Evolutionary conservation across 768 basidiomycete species (phyloP).

Genomic region (Cystofilobasidium bisporidii): DNA sequence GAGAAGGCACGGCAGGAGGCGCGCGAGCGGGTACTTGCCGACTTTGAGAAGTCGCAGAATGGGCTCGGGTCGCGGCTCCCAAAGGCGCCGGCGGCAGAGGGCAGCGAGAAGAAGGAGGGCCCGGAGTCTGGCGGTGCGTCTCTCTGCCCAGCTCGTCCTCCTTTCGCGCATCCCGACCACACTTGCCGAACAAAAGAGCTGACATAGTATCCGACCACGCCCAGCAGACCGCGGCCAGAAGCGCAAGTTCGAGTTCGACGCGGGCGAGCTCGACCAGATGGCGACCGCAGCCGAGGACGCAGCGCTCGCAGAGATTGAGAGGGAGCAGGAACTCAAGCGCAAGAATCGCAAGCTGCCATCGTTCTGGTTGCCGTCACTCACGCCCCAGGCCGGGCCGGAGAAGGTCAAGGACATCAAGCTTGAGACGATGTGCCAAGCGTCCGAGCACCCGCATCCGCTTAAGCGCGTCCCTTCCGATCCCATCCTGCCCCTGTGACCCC

Average conservation of each 20-base stretch:
- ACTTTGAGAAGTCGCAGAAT: slow-evolving; percentile 81
- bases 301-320: slow-evolving; percentile 69
- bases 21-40: slow-evolving; percentile 73
- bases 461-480: slow-evolving; percentile 45
- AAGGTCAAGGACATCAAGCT: slow-evolving; percentile 65
- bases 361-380: slow-evolving; percentile 73
- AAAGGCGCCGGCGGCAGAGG: background rate
- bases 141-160: background rate
- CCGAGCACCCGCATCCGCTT: slow-evolving; percentile 64
- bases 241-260: slow-evolving; percentile 77
- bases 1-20: slow-evolving; percentile 61
- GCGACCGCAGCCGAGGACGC: slow-evolving; percentile 77
- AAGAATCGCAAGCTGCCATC: slow-evolving; percentile 76
- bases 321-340: slow-evolving; percentile 66
- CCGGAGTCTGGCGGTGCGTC: background rate
- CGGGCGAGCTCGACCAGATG: slow-evolving; percentile 58
- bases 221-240: slow-evolving; percentile 55
- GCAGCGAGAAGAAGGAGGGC: background rate
- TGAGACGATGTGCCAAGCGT: slow-evolving; percentile 79
- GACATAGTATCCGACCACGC: background rate
- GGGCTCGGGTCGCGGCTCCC: slow-evolving; percentile 47
- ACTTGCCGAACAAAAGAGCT: background rate
- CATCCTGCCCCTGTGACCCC: background rate
- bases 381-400: slow-evolving; percentile 60
- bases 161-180: background rate